Conservation (phyloP, 2,329 filamentous ascomycete species). For the Byssothecium circinans region DNA sequence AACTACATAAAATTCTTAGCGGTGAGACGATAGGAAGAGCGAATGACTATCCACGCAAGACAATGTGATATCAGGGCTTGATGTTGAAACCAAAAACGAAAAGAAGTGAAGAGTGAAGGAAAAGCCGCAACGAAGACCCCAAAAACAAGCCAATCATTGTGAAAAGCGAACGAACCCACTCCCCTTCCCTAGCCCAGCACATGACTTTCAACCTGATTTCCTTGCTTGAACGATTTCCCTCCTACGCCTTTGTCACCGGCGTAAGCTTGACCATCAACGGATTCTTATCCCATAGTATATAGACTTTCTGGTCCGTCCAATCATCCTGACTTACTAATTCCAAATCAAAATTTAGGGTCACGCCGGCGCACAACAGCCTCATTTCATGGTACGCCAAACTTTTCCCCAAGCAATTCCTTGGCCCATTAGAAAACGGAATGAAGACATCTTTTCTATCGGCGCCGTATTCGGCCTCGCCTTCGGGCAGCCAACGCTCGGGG, state of each 20-base stretch:
- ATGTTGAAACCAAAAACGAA: too few relatives aligned
- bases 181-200: neutral
- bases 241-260: constrained; percentile 13
- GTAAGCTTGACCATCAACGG: constrained; percentile 29
- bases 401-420: constrained; percentile 37
- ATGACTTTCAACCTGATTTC: too few relatives aligned
- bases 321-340: constrained; percentile 15
- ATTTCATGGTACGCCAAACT: constrained; percentile 41
- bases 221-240: too few relatives aligned
- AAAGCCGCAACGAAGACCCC: too few relatives aligned
- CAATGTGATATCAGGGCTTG: too few relatives aligned
- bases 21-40: too few relatives aligned
- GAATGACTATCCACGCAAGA: too few relatives aligned
- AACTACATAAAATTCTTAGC: too few relatives aligned
- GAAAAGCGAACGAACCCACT: neutral
- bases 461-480: constrained; percentile 23
- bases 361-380: constrained; percentile 25
- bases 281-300: constrained; percentile 39
- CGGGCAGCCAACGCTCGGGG: constrained; percentile 41
- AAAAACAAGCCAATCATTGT: too few relatives aligned
- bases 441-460: constrained; percentile 24
- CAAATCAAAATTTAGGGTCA: constrained; percentile 32
- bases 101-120: too few relatives aligned
- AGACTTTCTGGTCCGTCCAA: constrained; percentile 30
- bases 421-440: constrained; percentile 30